A percentile compares a stretch with the other conserved stretches of the same genome.
phyloP scores from a whole-genome alignment of 768 basidiomycete species.

The Leccinum barrowsii region DNA sequence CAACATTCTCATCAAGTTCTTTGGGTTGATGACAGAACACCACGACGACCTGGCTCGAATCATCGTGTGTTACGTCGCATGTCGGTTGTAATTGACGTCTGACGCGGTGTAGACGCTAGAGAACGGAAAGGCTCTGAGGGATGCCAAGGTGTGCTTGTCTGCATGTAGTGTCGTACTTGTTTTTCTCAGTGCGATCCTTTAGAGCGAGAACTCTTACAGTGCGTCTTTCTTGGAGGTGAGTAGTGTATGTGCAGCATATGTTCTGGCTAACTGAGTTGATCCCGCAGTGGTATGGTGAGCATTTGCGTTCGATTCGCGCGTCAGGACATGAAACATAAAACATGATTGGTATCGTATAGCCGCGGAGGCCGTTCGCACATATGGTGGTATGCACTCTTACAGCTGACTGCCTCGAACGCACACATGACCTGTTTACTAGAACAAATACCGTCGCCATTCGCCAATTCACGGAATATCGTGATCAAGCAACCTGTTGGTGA shows the following conservation, averaged over 20 bases:
- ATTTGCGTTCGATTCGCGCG: background rate
- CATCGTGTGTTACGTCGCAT: slow-evolving; percentile 52
- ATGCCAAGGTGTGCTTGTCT: slow-evolving; percentile 59
- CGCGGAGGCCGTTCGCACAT: slow-evolving; percentile 87
- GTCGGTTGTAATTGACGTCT: slow-evolving; percentile 3
- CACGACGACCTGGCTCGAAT: slow-evolving; percentile 84
- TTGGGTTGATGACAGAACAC: slow-evolving; percentile 74
- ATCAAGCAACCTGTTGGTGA: slow-evolving; percentile 90
- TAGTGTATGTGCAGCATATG: slow-evolving; percentile 7
- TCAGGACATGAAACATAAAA: background rate
- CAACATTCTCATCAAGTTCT: slow-evolving; percentile 79
- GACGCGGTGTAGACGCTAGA: slow-evolving; percentile 68
- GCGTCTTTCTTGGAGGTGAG: slow-evolving; percentile 79
- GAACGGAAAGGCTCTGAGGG: slow-evolving; percentile 88
- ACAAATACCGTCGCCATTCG: slow-evolving; percentile 73
- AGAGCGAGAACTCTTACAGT: slow-evolving; percentile 84
- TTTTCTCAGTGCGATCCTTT: background rate
- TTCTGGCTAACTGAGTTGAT: slow-evolving; percentile 1
- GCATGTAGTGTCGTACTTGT: background rate
- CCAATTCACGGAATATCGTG: slow-evolving; percentile 74
- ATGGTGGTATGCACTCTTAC: slow-evolving; percentile 61
- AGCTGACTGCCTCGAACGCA: background rate
- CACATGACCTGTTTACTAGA: slow-evolving; percentile 40
- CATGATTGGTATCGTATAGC: slow-evolving; percentile 42
- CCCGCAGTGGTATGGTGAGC: slow-evolving; percentile 74